A percentile compares a stretch with the other conserved stretches of the same genome.
These are phyloP conservation scores for Alternaria sp. DNA, from an alignment of 2,329 filamentous ascomycete genomes.

Conservation along the genomic window DNA sequence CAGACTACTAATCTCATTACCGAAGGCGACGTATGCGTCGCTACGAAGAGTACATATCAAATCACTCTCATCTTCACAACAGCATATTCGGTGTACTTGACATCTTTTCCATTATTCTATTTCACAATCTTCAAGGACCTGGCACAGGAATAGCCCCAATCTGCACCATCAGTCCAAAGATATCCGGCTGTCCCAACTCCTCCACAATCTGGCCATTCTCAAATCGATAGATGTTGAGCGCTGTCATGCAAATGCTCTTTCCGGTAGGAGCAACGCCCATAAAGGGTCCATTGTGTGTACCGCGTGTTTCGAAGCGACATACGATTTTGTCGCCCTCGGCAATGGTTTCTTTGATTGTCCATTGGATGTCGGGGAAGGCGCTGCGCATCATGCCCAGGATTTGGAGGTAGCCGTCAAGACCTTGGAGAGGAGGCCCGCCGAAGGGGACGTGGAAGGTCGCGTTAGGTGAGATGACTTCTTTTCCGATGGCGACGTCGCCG, in stretches of 20 bases:
- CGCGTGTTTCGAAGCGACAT: neutral
- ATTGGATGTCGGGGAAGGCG: slow-evolving; percentile 1
- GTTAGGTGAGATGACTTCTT: neutral
- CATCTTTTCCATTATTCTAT: neutral
- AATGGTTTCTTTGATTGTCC: slow-evolving; percentile 3
- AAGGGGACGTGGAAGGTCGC: neutral
- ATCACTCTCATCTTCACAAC: neutral
- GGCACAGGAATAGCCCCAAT: neutral
- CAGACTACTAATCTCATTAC: neutral
- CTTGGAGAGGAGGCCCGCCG: neutral
- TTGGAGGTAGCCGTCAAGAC: neutral
- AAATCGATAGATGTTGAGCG: neutral
- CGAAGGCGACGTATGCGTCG: neutral
- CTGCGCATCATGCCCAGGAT: slow-evolving; percentile 1
- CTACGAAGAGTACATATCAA: neutral
- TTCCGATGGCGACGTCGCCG: neutral
- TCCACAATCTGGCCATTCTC: neutral
- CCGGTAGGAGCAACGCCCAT: neutral
- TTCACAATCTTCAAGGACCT: neutral
- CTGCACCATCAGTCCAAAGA: neutral
- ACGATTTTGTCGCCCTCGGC: neutral
- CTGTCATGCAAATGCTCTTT: neutral
- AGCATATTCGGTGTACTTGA: neutral
- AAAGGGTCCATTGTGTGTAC: neutral
- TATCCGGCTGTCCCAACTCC: neutral